Evolutionary conservation across 176 grass and related monocot species (phyloP).

Genomic region (Hsuehochloa calcarea): DNA sequence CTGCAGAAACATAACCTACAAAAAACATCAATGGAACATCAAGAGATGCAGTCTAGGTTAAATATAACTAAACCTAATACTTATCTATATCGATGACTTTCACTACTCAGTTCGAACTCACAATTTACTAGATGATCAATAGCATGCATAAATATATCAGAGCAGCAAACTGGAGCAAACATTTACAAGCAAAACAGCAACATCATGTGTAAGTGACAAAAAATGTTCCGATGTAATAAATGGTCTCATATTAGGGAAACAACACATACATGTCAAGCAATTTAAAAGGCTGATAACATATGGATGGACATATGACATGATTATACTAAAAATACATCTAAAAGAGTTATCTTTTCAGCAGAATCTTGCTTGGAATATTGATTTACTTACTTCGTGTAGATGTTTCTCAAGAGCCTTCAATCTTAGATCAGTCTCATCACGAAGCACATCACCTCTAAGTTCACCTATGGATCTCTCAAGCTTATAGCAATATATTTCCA

Average conservation of each 20-base stretch:
- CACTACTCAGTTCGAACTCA: not conserved
- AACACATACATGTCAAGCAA: not conserved
- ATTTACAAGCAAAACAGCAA: constrained; percentile 19
- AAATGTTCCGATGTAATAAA: not conserved
- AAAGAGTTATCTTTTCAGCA: not conserved
- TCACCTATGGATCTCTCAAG: constrained; percentile 70
- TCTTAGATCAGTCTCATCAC: constrained; percentile 53
- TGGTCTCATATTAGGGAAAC: not conserved
- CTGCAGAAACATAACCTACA: not conserved
- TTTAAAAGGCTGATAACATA: not conserved
- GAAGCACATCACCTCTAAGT: constrained; percentile 58
- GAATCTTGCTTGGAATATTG: constrained; percentile 22
- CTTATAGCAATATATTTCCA: constrained; percentile 74
- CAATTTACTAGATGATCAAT: constrained; percentile 9
- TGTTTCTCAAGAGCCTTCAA: constrained; percentile 77
- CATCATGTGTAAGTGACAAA: not conserved
- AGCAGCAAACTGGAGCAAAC: not conserved
- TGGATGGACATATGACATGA: constrained; percentile 12
- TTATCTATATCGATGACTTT: not conserved
- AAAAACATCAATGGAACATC: not conserved
- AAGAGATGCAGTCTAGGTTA: not conserved
- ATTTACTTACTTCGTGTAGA: constrained; percentile 80
- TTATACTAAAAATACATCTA: not conserved
- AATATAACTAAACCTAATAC: not conserved
- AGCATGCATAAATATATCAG: not conserved